Evolutionary conservation across 768 basidiomycete species (phyloP), one percentile per base, ranked within the genome.

Genomic region (Hortiboletus campestris): DNA sequence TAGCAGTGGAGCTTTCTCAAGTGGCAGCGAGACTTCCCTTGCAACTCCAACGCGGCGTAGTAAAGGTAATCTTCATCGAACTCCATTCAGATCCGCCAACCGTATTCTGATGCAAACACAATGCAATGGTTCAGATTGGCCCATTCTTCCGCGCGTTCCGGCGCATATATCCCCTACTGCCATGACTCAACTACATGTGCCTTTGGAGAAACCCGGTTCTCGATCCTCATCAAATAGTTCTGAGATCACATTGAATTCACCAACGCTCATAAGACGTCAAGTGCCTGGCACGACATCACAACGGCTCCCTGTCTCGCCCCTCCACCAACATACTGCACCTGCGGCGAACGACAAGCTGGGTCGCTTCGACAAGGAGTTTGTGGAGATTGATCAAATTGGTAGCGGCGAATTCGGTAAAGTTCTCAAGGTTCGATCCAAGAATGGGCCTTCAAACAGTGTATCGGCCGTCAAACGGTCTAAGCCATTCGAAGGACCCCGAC

Each of bases 381-480:
- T 84, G 10, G 84, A 91, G 63, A 74, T 93, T 40, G 88, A 89
- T 53, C 83, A 86, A 64, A 78, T 98, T 12, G 96, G 96, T 6
- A 87, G 86, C 49, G 96, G 96, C 14, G 92, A 93, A 67, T 98
- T 98, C 72, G 94, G 94, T 25, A 88, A 88, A 65, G 96, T 94
- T 19, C 88, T 93, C 74, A 91, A 89, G 73, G 91, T 88, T 41
- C 82, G 80, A 52, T 76, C 78, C 67, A 91, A 93, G 74, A 77
- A 79, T 39, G 77, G 74, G 57, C 74, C 78, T 57, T 75, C 81
- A 36, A 65, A 69, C 35, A 73, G 75, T 46, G 72, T 91, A 34
- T 95, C 81, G 70, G 96, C 96, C 11, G 84, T 99, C 66, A 99
- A 99, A 79, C 89, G 91, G 69, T 95, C 92, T 31, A 94, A 95